Base-by-base conservation (phyloP, 106 monocot genomes). In the Dioscorea alata region DNA sequence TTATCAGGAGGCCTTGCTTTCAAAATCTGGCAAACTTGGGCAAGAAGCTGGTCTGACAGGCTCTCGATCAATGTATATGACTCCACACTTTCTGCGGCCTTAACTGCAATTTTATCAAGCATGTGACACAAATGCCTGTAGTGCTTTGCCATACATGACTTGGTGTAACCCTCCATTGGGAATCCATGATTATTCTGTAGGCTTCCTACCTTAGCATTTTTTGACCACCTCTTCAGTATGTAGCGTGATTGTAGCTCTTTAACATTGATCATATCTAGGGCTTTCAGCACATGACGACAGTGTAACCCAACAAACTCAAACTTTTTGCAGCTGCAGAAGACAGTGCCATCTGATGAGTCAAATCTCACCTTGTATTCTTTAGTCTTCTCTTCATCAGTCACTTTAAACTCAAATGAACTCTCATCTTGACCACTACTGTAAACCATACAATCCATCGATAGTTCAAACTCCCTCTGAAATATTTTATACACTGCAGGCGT, bases 271-370 rank as follows among this genome's bases (percentile, higher is more conserved):
- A 78, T 72, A 50, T 78, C 71, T 17, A 78, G 70, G 15, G 62
- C 66, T 74, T 81, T 81, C 23, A 81, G 22, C n/a, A 75, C 72
- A 73, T 81, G 81, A 16, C 71, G 52, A 31, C 76, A 81, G 50
- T 75, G 72, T 50, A 81, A 72, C 4, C 81, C 76, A 23, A 72
- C 33, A 54, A 57, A 67, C 49, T 72, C 72, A 64, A 81, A 76
- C 50, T 72, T 81, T 63, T 67, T 64, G 48, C 81, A 81, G 57
- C 71, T 75, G 59, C 80, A 81, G 19, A 21, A 6, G 8, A 71
- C 60, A 28, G 32, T 58, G 58, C 20, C 21, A 68, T 71, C 23
- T 18, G 60, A 70, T 42, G 76, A 23, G 33, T 76, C 70, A 71
- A 62, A 76, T 57, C 35, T 76, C 16, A 81, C 81, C 61, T 13